Conservation (phyloP, 805 yeast species). For the Wickerhamomyces bovis region DNA sequence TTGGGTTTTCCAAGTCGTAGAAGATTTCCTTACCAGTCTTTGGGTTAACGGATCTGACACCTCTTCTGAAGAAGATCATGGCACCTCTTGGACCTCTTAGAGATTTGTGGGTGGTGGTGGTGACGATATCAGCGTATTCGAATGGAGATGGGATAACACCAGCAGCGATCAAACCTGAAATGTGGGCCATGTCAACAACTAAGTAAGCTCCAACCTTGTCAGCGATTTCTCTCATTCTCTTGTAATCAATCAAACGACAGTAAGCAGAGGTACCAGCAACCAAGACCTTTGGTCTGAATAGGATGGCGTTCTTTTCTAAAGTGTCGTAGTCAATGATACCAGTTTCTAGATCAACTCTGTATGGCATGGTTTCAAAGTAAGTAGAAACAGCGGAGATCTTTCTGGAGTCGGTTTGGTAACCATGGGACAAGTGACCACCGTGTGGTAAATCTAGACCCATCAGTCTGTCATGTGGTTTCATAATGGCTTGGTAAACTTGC, state of each 20-base stretch:
- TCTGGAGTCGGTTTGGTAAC: constrained; percentile 86
- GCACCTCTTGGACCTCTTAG: constrained; percentile 99
- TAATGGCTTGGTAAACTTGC: constrained; percentile 82
- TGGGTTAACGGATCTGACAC: constrained; percentile 65
- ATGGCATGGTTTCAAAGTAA: constrained; percentile 97
- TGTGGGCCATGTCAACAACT: constrained; percentile 95
- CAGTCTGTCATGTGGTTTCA: constrained; percentile 85
- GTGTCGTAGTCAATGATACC: constrained; percentile 91
- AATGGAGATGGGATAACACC: constrained; percentile 93
- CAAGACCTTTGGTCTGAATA: constrained; percentile 90
- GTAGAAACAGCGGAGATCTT: constrained; percentile 90
- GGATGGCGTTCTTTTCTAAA: constrained; percentile 71
- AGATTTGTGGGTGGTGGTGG: constrained; percentile 97
- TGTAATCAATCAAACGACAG: constrained; percentile 84
- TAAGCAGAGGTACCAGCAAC: constrained; percentile 98
- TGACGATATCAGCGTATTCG: constrained; percentile 89
- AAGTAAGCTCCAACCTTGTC: constrained; percentile 91
- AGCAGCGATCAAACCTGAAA: constrained; percentile 92
- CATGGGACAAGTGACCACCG: constrained; percentile 97
- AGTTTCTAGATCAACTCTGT: constrained; percentile 78
- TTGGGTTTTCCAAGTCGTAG: constrained; percentile 84
- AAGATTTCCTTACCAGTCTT: constrained; percentile 81
- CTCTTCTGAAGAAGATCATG: constrained; percentile 95
- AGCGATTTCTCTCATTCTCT: constrained; percentile 84
- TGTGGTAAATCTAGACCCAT: constrained; percentile 98